Conservation (phyloP, 306 rosid genomes). For the Vigna reflexopilosa region DNA sequence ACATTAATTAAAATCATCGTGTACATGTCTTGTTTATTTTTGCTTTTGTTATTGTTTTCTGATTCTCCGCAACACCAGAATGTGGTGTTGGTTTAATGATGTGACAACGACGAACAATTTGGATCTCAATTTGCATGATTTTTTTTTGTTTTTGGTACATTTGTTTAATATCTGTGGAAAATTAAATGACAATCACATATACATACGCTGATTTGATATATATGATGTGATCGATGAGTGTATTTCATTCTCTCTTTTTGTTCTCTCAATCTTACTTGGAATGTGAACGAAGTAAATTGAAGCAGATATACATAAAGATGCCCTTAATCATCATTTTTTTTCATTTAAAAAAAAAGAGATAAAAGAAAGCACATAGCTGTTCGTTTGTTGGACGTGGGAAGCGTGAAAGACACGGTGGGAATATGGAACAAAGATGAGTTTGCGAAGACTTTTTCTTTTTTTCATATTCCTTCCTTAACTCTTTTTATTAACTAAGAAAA, state of each 20-base stretch:
- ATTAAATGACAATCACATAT: constrained; percentile 10
- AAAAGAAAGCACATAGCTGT: constrained; percentile 38
- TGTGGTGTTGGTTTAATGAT: constrained; percentile 34
- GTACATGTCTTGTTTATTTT: constrained; percentile 26
- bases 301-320: not conserved
- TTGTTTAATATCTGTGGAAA: constrained; percentile 35
- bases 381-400: constrained; percentile 28
- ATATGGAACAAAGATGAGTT: constrained; percentile 46
- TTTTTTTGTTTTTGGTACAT: constrained; percentile 17
- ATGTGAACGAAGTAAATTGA: constrained; percentile 37
- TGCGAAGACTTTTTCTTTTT: constrained; percentile 10
- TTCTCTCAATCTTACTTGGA: not conserved
- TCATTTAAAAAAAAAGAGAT: not conserved
- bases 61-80: constrained; percentile 41
- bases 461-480: not conserved
- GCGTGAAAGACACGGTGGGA: constrained; percentile 53
- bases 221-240: constrained; percentile 1
- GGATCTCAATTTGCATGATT: constrained; percentile 36
- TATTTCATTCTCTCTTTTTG: not conserved
- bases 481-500: not conserved
- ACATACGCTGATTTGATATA: not conserved
- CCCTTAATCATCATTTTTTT: not conserved
- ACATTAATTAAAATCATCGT: not conserved
- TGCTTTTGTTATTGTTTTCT: not conserved
- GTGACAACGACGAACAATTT: constrained; percentile 43